These are phyloP conservation scores for Limnomonas spitsbergensis DNA, from an alignment of 139 green algal species.

Conservation along the genomic window DNA sequence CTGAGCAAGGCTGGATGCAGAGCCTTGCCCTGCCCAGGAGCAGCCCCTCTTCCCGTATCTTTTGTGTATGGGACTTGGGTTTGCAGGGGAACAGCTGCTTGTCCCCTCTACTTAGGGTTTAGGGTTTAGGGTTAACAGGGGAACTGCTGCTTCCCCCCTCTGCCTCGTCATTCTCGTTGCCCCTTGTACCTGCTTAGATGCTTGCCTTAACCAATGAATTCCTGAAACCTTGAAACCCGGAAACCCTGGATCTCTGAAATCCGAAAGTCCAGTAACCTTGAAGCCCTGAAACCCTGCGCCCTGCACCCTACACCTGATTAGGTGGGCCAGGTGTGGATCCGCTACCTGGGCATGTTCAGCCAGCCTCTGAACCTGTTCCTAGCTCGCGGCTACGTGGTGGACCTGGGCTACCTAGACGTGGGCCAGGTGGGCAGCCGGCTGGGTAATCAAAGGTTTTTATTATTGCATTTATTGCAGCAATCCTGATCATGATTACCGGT, in stretches of 20 bases:
- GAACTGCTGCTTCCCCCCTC: too few relatives aligned
- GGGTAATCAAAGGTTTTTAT: too few relatives aligned
- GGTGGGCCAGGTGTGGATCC: slow-evolving; percentile 27
- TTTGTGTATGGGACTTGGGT: too few relatives aligned
- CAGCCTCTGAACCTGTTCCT: slow-evolving; percentile 30
- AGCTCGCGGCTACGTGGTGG: neutral
- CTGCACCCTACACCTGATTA: neutral
- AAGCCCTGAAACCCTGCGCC: neutral
- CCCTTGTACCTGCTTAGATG: neutral
- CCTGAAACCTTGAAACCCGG: neutral
- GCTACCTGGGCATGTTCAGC: slow-evolving; percentile 34
- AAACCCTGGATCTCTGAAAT: too few relatives aligned
- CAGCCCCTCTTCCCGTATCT: too few relatives aligned
- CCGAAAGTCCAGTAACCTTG: neutral
- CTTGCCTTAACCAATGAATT: neutral
- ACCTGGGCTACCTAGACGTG: slow-evolving; percentile 7
- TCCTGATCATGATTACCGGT: too few relatives aligned
- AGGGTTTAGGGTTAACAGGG: too few relatives aligned
- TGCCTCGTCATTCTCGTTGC: neutral
- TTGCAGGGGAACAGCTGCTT: too few relatives aligned
- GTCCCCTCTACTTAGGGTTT: too few relatives aligned
- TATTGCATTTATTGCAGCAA: too few relatives aligned
- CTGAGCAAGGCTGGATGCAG: too few relatives aligned
- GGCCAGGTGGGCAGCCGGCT: neutral
- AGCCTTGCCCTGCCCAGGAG: too few relatives aligned